These are phyloP conservation scores for Cyathus striatus DNA, from an alignment of 768 basidiomycete species.

Conservation along the genomic window DNA sequence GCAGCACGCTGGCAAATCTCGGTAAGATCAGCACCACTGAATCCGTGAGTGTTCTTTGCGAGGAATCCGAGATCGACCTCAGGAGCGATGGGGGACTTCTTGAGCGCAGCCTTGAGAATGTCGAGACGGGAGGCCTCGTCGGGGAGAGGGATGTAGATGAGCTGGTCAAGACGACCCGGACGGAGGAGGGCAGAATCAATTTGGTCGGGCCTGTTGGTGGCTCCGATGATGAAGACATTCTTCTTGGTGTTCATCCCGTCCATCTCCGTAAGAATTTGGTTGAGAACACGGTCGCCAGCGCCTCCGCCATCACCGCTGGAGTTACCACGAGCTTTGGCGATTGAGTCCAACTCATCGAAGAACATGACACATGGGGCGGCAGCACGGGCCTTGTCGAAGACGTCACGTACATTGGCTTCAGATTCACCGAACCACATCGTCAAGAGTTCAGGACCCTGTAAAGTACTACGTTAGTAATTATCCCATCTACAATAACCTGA, in stretches of 20 bases:
- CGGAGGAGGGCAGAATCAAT: slow-evolving; percentile 91
- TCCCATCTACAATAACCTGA: neutral
- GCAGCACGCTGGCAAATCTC: slow-evolving; percentile 98
- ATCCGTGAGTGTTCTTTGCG: slow-evolving; percentile 91
- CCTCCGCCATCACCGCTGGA: slow-evolving; percentile 96
- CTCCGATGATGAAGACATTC: slow-evolving; percentile 98
- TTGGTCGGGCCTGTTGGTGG: slow-evolving; percentile 95
- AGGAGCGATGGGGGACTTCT: slow-evolving; percentile 83
- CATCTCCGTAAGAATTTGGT: slow-evolving; percentile 97
- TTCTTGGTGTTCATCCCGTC: slow-evolving; percentile 99
- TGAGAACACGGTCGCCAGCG: slow-evolving; percentile 95
- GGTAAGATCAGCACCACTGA: slow-evolving; percentile 99
- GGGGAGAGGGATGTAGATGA: slow-evolving; percentile 98
- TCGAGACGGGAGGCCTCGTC: slow-evolving; percentile 89
- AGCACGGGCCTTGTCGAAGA: slow-evolving; percentile 99
- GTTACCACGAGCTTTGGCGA: slow-evolving; percentile 94
- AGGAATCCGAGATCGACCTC: slow-evolving; percentile 85
- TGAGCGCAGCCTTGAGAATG: slow-evolving; percentile 87
- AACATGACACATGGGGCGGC: slow-evolving; percentile 99
- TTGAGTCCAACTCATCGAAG: slow-evolving; percentile 99
- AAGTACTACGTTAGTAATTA: slow-evolving; percentile 10
- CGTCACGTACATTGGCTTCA: slow-evolving; percentile 98
- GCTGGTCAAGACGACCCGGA: slow-evolving; percentile 97
- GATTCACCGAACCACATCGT: slow-evolving; percentile 99
- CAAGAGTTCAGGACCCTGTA: slow-evolving; percentile 87